Evolutionary conservation across 768 basidiomycete genomes (phyloP).

Genomic region (Lentinula sp.): DNA sequence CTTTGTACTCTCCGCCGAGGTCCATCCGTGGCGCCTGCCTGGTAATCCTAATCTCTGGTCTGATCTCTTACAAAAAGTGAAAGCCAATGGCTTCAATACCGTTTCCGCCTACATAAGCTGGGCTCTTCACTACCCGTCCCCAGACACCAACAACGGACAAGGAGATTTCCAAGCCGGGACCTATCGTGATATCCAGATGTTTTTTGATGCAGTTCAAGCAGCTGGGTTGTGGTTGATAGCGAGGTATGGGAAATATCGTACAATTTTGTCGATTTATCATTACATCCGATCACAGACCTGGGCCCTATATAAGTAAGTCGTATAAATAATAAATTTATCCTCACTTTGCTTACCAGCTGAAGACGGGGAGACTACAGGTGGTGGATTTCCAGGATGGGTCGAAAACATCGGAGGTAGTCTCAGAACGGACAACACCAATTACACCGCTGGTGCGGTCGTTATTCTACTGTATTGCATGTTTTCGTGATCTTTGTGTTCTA

Average conservation of each 20-base stretch:
- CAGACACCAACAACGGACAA: constrained; percentile 31
- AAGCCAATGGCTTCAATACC: constrained; percentile 55
- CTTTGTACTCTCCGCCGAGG: constrained; percentile 57
- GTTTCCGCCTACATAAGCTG: constrained; percentile 58
- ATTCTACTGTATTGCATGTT: neutral
- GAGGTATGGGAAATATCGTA: constrained; percentile 22
- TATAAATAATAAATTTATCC: neutral
- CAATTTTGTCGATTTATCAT: neutral
- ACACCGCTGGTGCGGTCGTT: constrained; percentile 18
- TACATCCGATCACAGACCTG: constrained; percentile 28
- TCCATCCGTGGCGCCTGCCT: constrained; percentile 55
- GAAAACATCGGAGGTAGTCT: constrained; percentile 45
- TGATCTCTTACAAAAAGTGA: constrained; percentile 59
- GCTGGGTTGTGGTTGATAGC: constrained; percentile 55
- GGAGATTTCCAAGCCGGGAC: constrained; percentile 46
- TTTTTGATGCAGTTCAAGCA: constrained; percentile 45
- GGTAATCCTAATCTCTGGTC: constrained; percentile 47
- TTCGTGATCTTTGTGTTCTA: constrained; percentile 8
- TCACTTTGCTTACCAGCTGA: neutral
- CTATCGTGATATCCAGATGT: constrained; percentile 45
- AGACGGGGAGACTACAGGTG: constrained; percentile 47
- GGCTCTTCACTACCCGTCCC: constrained; percentile 49
- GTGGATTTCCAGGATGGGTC: constrained; percentile 56
- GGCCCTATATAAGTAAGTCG: constrained; percentile 44
- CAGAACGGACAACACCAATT: constrained; percentile 44